A percentile compares a stretch with the other conserved stretches of the same genome.
phyloP scores from a whole-genome alignment of 2,329 filamentous ascomycete species.

The Allantophomopsis lycopodina region DNA sequence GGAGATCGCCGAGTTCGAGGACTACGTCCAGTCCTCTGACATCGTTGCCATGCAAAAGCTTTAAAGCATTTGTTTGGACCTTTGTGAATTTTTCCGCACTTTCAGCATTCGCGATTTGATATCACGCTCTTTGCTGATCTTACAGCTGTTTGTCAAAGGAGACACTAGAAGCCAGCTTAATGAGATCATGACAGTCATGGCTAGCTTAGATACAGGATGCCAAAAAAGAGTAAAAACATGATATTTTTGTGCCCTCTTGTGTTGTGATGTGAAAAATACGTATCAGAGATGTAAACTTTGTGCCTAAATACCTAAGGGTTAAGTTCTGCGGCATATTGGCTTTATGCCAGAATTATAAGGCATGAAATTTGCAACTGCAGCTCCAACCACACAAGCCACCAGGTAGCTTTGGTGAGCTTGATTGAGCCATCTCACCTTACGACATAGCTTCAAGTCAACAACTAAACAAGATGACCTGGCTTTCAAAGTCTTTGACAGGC shows the following conservation, averaged over 20 bases:
- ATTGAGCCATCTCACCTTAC: not conserved
- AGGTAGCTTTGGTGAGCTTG: not conserved
- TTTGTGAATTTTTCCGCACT: conserved; percentile 6
- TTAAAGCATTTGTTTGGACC: conserved; percentile 34
- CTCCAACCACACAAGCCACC: too few species aligned
- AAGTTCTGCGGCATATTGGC: too few species aligned
- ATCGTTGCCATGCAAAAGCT: conserved; percentile 86
- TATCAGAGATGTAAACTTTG: too few species aligned
- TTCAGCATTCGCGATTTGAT: conserved; percentile 12
- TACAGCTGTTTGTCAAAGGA: conserved; percentile 7
- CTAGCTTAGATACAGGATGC: conserved; percentile 6
- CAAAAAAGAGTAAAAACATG: conserved; percentile 4
- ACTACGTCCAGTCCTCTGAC: conserved; percentile 92
- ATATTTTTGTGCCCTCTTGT: too few species aligned
- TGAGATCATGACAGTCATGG: conserved; percentile 16
- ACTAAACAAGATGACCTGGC: conserved; percentile 45
- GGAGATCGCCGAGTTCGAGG: conserved; percentile 75
- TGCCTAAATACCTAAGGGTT: too few species aligned
- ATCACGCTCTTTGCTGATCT: conserved; percentile 9
- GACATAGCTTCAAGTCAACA: not conserved
- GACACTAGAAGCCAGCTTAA: conserved; percentile 10
- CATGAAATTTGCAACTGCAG: too few species aligned
- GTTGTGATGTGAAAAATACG: too few species aligned
- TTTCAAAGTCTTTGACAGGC: conserved; percentile 56
- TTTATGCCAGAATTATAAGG: too few species aligned